Base-by-base conservation (phyloP, 768 basidiomycete genomes). In the Strobilomyces confusus region DNA sequence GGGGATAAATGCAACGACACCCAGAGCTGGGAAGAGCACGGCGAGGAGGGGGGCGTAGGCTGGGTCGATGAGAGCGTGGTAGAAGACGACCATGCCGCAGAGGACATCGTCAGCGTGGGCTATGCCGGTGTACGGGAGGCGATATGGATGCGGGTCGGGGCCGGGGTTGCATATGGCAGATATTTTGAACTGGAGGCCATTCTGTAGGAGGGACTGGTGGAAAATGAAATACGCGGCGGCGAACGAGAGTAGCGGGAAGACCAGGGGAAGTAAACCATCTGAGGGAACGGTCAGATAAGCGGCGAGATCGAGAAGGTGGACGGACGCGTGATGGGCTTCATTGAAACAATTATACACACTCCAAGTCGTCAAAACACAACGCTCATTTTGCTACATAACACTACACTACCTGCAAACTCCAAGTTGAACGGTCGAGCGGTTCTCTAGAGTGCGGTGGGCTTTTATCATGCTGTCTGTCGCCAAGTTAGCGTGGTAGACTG, bases 21-120 rank as follows among this genome's bases (percentile, higher is more conserved):
- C 53, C 9, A 62, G 1, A 8, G 25, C 50, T 7, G 58, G 25
- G 46, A 59, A 45, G 25, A 57, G 32, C n/a, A 55, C 54, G 9
- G 56, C 61, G 33, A 62, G 51, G 11, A 64, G 45, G 5, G 68
- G 58, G 1, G 36, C 44, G 56, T 59, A 54, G 29, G 26, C 19
- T 1, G 66, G 38, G 25, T 57, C 41, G 51, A 68, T 49, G 11
- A 62, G 37, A 9, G 52, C 41, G 33, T 81, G 76, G 64, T 82
- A 83, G 63, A 82, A 74, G 0, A 65, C 55, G 43, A 81, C 75
- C 36, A 82, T 43, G 12, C 63, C 59, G 48, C 81, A 83, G 11
- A 83, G 60, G 9, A 53, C 5, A 12, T 41, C 30, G 56, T 84
- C 78, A n/a, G 75, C 29, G 5, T 48, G 41, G n/a, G 59, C 36